Conservation (phyloP, 164 flowering plant genomes). For the Amborella trichopoda region DNA sequence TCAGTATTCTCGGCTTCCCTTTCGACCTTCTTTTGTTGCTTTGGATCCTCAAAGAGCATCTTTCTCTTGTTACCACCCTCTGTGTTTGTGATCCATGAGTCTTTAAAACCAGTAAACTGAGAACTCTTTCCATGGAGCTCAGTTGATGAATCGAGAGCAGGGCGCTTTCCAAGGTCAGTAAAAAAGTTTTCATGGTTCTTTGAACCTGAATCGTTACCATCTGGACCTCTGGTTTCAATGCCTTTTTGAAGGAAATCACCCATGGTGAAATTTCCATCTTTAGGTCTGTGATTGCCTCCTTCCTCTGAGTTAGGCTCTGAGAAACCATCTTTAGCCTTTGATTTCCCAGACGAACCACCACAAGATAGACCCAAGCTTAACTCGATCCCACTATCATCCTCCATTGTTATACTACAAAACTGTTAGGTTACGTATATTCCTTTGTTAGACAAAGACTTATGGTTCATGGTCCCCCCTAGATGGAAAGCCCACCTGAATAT, state of each 20-base stretch:
- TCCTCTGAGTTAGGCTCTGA: slow-evolving; percentile 41
- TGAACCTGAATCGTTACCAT: slow-evolving; percentile 17
- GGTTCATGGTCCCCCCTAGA: not conserved
- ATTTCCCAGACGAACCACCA: slow-evolving; percentile 54
- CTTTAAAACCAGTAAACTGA: slow-evolving; percentile 18
- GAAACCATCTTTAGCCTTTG: slow-evolving; percentile 36
- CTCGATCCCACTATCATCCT: slow-evolving; percentile 75
- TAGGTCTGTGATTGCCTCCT: slow-evolving; percentile 32
- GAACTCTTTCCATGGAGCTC: slow-evolving; percentile 14
- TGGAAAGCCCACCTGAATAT: too few relatives aligned
- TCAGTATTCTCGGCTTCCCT: slow-evolving; percentile 31
- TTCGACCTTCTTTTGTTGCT: slow-evolving; percentile 47
- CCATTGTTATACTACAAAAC: slow-evolving; percentile 60
- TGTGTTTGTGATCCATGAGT: slow-evolving; percentile 26
- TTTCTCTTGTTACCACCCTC: slow-evolving; percentile 31
- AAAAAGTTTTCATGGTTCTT: slow-evolving; percentile 44
- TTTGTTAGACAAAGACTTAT: too few relatives aligned
- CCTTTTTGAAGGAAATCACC: slow-evolving; percentile 35
- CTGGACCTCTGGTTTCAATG: slow-evolving; percentile 26
- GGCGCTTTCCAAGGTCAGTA: slow-evolving; percentile 31
- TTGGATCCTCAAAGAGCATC: slow-evolving; percentile 38
- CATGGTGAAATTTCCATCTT: slow-evolving; percentile 31
- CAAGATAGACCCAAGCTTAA: slow-evolving; percentile 72
- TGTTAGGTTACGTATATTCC: too few relatives aligned
- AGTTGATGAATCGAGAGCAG: slow-evolving; percentile 29